phyloP scores from a whole-genome alignment of 495 filamentous ascomycete genomes.

The Achaetomiella virescens region DNA sequence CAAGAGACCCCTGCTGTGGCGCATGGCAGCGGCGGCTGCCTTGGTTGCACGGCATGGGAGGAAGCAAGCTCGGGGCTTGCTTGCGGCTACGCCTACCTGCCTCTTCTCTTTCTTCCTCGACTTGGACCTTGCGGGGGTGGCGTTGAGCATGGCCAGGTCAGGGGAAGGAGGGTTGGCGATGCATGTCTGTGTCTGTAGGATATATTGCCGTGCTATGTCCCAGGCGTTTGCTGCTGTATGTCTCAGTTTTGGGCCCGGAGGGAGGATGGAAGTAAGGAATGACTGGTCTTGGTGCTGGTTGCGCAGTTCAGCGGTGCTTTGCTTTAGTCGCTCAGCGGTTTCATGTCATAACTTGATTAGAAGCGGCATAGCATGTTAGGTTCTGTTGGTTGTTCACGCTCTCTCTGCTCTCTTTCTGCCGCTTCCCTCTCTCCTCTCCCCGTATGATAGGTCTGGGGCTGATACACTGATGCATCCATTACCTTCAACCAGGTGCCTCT shows the following conservation, averaged over 20 bases:
- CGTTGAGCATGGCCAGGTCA: background rate
- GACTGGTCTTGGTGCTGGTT: background rate
- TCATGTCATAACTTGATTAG: no score
- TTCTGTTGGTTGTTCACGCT: background rate
- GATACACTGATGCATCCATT: no score
- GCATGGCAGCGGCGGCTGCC: background rate
- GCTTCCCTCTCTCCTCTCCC: background rate
- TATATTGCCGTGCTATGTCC: background rate
- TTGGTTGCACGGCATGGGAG: background rate
- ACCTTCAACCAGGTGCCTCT: background rate
- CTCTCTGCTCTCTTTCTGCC: background rate
- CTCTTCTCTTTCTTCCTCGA: background rate
- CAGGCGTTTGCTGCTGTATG: background rate
- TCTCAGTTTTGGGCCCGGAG: background rate
- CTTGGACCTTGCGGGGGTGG: slow-evolving; percentile 5
- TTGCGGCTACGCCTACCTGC: background rate
- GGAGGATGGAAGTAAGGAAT: background rate
- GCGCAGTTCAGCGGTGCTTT: background rate
- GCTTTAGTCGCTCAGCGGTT: no score
- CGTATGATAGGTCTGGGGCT: no score
- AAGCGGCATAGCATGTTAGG: background rate
- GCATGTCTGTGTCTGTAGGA: background rate
- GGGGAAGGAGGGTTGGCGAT: background rate
- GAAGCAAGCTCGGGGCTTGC: background rate
- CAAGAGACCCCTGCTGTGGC: background rate